Evolutionary conservation across 495 filamentous ascomycete species (phyloP), one percentile per base, ranked within the genome.

Genomic region (Aspergillus panamensis): DNA sequence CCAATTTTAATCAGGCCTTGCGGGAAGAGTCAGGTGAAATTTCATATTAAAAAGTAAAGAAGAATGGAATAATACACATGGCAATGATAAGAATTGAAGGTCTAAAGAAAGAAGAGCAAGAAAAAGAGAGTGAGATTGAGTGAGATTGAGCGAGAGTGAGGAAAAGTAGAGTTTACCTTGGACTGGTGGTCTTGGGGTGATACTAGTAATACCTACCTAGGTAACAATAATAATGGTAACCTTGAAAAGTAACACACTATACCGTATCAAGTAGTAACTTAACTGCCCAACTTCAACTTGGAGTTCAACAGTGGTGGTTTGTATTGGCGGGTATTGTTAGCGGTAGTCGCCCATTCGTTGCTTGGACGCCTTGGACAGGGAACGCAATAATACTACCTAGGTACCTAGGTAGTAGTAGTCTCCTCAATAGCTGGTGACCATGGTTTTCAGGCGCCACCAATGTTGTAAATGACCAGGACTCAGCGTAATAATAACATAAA

Each of bases 111-210:
- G 29, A 49, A 47, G 44, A 58, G 47, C 47, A 55, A 54, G 88
- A 87, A 53, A 78, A 82, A 32, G 73, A 80, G 53, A 73, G 85
- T 53, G 58, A 50, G 49, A 51, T 35, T 29, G 19, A 16, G 45
- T 29, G 47, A 51, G 48, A 14, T 25, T 33, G 51, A 32, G 37
- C n/a, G 14, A 49, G 48, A 54, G 55, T 58, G 48, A 37, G 37
- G 55, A n/a, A n/a, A n/a, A n/a, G n/a, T n/a, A n/a, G n/a, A n/a
- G n/a, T n/a, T 44, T 13, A 20, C 48, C 13, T 19, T 20, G 2
- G n/a, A 21, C 3, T 30, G 20, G 47, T 6, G 9, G n/a, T 51
- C 45, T 40, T 42, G 10, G 10, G 19, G 47, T 49, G 47, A 20
- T 47, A 17, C 8, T 17, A 16, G 47, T 47, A 17, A 21, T 17